These are phyloP conservation scores for Ceratopteris richardii DNA, from an alignment of 75 land plant genomes.

Conservation along the genomic window DNA sequence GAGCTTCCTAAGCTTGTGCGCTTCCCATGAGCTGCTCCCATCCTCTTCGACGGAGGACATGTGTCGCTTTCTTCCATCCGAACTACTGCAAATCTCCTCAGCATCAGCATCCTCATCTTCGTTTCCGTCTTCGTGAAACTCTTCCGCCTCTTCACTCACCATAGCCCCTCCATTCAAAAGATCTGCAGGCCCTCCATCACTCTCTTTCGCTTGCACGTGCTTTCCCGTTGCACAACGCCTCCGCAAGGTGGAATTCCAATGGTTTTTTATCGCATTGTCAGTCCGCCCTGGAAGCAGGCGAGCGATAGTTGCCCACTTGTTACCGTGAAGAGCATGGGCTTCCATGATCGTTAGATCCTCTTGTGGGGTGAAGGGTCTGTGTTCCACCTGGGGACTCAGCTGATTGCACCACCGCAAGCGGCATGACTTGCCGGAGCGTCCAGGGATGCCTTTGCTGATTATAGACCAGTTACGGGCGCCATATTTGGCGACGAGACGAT, in stretches of 20 bases:
- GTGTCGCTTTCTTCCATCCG: constrained; percentile 8
- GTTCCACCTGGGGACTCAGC: constrained; percentile 82
- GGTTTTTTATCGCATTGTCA: constrained; percentile 82
- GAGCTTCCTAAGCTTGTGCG: not conserved
- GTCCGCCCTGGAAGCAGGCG: constrained; percentile 68
- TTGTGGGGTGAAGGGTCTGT: constrained; percentile 55
- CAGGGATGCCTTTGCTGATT: constrained; percentile 69
- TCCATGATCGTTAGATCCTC: constrained; percentile 63
- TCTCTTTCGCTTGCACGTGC: too few relatives aligned
- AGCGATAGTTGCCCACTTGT: constrained; percentile 88
- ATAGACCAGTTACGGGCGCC: constrained; percentile 81
- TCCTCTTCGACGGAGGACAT: not conserved
- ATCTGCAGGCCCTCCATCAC: too few relatives aligned
- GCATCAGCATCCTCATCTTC: constrained; percentile 3
- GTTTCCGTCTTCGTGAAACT: constrained; percentile 8
- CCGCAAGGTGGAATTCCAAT: constrained; percentile 85
- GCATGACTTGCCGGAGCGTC: constrained; percentile 71
- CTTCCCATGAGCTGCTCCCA: constrained; percentile 1
- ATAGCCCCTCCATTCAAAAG: too few relatives aligned
- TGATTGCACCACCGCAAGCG: constrained; percentile 79
- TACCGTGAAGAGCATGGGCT: constrained; percentile 66
- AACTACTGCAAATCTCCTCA: constrained; percentile 9
- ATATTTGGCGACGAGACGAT: constrained; percentile 54
- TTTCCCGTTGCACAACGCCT: constrained; percentile 26
- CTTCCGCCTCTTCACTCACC: not conserved